Conservation (phyloP, 2,329 filamentous ascomycete genomes). For the Colletotrichum orbiculare region DNA sequence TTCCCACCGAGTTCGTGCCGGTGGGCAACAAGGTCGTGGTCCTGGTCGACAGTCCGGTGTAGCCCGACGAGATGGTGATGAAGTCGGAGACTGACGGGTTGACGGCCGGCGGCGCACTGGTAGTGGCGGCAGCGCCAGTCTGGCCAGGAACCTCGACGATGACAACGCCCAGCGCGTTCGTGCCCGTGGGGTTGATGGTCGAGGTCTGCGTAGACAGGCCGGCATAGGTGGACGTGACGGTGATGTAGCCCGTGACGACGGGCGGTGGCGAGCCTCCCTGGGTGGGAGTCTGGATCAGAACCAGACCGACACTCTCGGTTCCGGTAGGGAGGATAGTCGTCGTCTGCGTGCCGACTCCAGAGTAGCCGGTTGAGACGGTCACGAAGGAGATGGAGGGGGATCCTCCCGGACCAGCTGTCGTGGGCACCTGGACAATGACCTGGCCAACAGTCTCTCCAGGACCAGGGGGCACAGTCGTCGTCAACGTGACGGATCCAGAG, state of each 20-base stretch:
- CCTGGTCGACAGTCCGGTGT: neutral
- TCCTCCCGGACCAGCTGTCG: neutral
- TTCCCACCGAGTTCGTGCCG: neutral
- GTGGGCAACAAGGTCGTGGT: conserved; percentile 5
- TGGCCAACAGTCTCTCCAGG: neutral
- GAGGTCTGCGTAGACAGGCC: neutral
- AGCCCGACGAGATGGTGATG: conserved; percentile 12
- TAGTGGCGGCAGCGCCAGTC: neutral
- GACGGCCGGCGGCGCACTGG: no score
- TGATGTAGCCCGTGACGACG: no score
- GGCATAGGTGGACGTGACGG: no score
- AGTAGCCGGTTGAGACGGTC: conserved; percentile 25
- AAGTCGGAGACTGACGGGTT: neutral
- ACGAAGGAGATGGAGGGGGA: conserved; percentile 11
- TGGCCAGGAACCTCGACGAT: conserved; percentile 11
- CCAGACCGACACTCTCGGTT: conserved; percentile 12
- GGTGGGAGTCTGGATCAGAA: conserved; percentile 27
- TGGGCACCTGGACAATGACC: conserved; percentile 2
- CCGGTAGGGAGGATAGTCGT: conserved; percentile 19
- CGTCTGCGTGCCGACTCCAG: conserved; percentile 15
- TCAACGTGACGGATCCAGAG: neutral
- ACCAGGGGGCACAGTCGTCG: conserved; percentile 2
- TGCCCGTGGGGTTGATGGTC: conserved; percentile 14
- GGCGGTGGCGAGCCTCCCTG: no score
- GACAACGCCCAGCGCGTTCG: conserved; percentile 2